Conservation (phyloP, 257 asterid genomes). For the Lavandula angustifolia region DNA sequence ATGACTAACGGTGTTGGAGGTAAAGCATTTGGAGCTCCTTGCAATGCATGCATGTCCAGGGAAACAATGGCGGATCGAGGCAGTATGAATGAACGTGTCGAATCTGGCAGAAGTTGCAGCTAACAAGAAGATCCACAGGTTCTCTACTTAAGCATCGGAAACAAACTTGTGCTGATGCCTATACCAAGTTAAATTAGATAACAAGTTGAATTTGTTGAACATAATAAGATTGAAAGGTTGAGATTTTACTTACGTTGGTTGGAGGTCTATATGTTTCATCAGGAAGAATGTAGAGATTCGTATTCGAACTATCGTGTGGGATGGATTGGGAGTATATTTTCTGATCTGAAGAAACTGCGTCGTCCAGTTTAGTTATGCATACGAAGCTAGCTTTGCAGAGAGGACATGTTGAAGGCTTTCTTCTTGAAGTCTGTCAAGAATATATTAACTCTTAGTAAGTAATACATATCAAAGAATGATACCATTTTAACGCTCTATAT, state of each 20-base stretch:
- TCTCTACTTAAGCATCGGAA: slow-evolving; percentile 57
- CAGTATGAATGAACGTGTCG: slow-evolving; percentile 71
- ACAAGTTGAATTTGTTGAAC: not conserved
- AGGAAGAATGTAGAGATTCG: slow-evolving; percentile 59
- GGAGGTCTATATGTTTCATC: slow-evolving; percentile 42
- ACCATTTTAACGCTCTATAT: not conserved
- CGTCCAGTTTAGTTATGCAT: slow-evolving; percentile 73
- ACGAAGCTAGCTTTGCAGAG: slow-evolving; percentile 79
- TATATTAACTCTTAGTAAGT: slow-evolving; percentile 18
- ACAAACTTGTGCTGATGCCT: slow-evolving; percentile 62
- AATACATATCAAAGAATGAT: not conserved
- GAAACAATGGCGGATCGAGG: slow-evolving; percentile 82
- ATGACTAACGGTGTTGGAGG: slow-evolving; percentile 38
- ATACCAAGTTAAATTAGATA: slow-evolving; percentile 7
- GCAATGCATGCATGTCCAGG: slow-evolving; percentile 81
- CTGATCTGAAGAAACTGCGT: slow-evolving; percentile 71
- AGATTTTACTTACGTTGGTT: slow-evolving; percentile 49
- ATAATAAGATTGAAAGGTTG: slow-evolving; percentile 5
- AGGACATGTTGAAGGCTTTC: slow-evolving; percentile 75
- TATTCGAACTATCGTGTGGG: slow-evolving; percentile 46
- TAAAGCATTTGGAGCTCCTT: slow-evolving; percentile 62
- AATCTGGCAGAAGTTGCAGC: slow-evolving; percentile 55
- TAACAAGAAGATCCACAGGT: slow-evolving; percentile 78
- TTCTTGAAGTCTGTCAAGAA: slow-evolving; percentile 45
- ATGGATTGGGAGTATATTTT: slow-evolving; percentile 85